Evolutionary conservation across 176 grass and related monocot species (phyloP).

Genomic region (Cenchrus purpureus): DNA sequence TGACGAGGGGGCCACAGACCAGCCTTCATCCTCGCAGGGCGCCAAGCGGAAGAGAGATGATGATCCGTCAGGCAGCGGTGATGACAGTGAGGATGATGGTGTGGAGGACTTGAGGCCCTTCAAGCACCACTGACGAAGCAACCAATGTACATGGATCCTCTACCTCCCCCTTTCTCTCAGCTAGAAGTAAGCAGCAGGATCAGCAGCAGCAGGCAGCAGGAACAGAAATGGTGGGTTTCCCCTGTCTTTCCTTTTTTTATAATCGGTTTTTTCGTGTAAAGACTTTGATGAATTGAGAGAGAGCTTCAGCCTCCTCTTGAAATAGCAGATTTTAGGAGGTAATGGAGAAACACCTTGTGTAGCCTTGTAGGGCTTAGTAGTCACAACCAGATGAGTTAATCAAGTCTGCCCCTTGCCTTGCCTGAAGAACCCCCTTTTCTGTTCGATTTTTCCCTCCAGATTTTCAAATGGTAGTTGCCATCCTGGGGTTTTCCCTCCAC

Average conservation of each 20-base stretch:
- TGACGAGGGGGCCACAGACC: not conserved
- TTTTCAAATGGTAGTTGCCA: slow-evolving; percentile 53
- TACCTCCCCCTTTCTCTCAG: slow-evolving; percentile 32
- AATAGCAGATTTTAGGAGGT: slow-evolving; percentile 86
- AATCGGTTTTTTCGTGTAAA: slow-evolving; percentile 65
- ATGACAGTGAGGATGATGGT: slow-evolving; percentile 51
- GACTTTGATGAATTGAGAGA: slow-evolving; percentile 52
- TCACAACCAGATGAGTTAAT: slow-evolving; percentile 25
- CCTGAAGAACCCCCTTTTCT: not conserved
- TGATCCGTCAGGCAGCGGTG: slow-evolving; percentile 47
- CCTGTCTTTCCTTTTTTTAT: slow-evolving; percentile 41
- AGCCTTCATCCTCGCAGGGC: slow-evolving; percentile 54
- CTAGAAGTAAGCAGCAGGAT: slow-evolving; percentile 49
- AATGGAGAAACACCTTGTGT: slow-evolving; percentile 46
- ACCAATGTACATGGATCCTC: slow-evolving; percentile 49
- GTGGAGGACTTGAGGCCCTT: slow-evolving; percentile 60
- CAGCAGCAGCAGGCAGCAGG: slow-evolving; percentile 49
- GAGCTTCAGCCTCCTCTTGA: slow-evolving; percentile 57
- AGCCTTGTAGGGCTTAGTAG: slow-evolving; percentile 31
- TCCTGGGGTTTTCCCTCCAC: slow-evolving; percentile 40
- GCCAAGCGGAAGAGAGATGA: slow-evolving; percentile 75
- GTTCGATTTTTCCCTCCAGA: slow-evolving; percentile 55
- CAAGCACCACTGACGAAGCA: slow-evolving; percentile 60
- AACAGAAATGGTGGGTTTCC: slow-evolving; percentile 61
- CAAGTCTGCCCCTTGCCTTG: not conserved